phyloP scores from a whole-genome alignment of 441 rosid genomes.

The Erysimum pusillum region DNA sequence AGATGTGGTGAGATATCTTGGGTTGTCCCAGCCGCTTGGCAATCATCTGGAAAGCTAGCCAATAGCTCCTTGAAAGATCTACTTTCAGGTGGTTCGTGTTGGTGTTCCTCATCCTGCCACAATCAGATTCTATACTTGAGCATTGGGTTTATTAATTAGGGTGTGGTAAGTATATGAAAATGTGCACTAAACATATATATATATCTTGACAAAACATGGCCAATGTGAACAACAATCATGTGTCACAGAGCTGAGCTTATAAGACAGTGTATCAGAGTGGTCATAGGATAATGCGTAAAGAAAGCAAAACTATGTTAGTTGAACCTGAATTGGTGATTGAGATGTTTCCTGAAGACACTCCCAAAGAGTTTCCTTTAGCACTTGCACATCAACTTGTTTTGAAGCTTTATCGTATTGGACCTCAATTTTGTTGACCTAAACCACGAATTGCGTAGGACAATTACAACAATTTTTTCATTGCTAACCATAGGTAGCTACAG shows the following conservation, averaged over 20 bases:
- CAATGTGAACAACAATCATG: slow-evolving; percentile 4
- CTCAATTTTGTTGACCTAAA: slow-evolving; percentile 83
- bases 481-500: slow-evolving; percentile 5
- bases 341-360: slow-evolving; percentile 67
- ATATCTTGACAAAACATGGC: neutral
- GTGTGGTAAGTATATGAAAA: neutral
- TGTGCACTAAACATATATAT: neutral
- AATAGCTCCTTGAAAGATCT: slow-evolving; percentile 76
- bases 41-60: slow-evolving; percentile 73
- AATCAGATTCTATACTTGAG: slow-evolving; percentile 21
- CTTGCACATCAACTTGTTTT: slow-evolving; percentile 92
- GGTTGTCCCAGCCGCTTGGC: slow-evolving; percentile 69
- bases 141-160: neutral
- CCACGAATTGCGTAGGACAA: slow-evolving; percentile 23
- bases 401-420: slow-evolving; percentile 86
- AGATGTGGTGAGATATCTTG: slow-evolving; percentile 88
- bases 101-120: slow-evolving; percentile 45
- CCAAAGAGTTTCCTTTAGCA: slow-evolving; percentile 88
- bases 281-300: neutral
- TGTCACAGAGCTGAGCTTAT: neutral
- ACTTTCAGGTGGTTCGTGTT: slow-evolving; percentile 48
- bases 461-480: slow-evolving; percentile 11
- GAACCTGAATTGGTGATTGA: slow-evolving; percentile 57
- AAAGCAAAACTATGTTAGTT: slow-evolving; percentile 20
- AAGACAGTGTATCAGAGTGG: neutral